These are phyloP conservation scores for Rubia tinctorum DNA, from an alignment of 305 asterid genomes.

Conservation along the genomic window DNA sequence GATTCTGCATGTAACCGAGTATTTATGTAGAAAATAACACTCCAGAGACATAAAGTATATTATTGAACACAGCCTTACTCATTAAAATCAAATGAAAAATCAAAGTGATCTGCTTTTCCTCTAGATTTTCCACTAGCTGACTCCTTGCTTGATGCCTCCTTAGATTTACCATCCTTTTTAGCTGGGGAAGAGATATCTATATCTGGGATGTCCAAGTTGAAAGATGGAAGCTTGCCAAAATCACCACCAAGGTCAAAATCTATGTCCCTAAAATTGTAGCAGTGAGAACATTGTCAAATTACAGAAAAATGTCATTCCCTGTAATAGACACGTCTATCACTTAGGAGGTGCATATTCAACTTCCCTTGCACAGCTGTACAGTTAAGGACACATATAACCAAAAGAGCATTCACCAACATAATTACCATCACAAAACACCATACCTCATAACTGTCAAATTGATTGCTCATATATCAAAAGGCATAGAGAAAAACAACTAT, in stretches of 20 bases:
- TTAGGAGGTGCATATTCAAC: background rate
- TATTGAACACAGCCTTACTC: conserved; percentile 49
- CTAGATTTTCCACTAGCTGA: conserved; percentile 37
- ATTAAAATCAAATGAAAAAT: conserved; percentile 69
- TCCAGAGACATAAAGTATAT: conserved; percentile 11
- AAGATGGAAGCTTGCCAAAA: conserved; percentile 71
- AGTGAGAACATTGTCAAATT: background rate
- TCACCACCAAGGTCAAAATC: conserved; percentile 75
- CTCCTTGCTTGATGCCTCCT: conserved; percentile 38
- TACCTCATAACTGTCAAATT: conserved; percentile 13
- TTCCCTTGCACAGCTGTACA: background rate
- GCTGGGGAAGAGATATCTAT: conserved; percentile 66
- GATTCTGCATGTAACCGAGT: background rate
- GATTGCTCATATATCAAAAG: conserved; percentile 20
- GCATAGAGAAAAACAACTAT: conserved; percentile 15
- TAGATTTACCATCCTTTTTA: conserved; percentile 44
- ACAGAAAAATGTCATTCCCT: background rate
- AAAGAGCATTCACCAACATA: conserved; percentile 20
- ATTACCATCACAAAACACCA: conserved; percentile 14
- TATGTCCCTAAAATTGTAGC: conserved; percentile 56
- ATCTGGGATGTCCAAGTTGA: conserved; percentile 75
- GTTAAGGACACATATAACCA: background rate
- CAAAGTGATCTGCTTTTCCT: conserved; percentile 50
- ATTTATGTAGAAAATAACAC: background rate
- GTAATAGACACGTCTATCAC: background rate